Evolutionary conservation across 176 grass and related monocot genomes (phyloP).

Genomic region (Metroxylon sagu): DNA sequence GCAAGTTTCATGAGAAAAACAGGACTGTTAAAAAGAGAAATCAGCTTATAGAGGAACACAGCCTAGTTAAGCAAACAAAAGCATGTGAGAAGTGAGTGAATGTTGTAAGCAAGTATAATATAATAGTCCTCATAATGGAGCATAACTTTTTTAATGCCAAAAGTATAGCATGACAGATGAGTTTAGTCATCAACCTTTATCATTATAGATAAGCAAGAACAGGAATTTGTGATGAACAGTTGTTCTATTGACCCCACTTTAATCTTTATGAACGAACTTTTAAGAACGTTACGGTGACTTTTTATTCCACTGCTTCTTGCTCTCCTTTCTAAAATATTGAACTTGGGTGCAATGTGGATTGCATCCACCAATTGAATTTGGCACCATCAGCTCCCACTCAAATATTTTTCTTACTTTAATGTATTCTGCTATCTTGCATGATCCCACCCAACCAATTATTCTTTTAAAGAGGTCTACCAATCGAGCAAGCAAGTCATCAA

Average conservation of each 20-base stretch:
- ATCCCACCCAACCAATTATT: conserved; percentile 8
- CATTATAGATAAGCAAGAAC: conserved; percentile 6
- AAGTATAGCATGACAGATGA: too few relatives aligned
- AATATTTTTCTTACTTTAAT: background rate
- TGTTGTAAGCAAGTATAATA: conserved; percentile 7
- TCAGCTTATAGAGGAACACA: background rate
- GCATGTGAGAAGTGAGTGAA: background rate
- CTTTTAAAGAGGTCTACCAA: background rate
- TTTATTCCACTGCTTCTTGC: too few relatives aligned
- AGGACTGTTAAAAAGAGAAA: too few relatives aligned
- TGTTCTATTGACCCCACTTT: background rate
- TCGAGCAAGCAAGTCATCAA: too few relatives aligned
- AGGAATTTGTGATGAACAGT: conserved; percentile 1
- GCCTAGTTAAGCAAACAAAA: conserved; percentile 1
- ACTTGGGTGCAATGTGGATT: too few relatives aligned
- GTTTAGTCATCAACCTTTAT: too few relatives aligned
- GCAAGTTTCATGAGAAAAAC: background rate
- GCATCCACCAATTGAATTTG: too few relatives aligned
- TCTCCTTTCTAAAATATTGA: too few relatives aligned
- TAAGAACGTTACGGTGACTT: too few relatives aligned
- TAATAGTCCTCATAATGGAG: conserved; percentile 8
- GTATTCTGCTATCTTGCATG: conserved; percentile 19
- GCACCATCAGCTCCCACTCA: too few relatives aligned
- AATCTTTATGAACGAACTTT: too few relatives aligned
- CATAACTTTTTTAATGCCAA: conserved; percentile 17